phyloP scores from a whole-genome alignment of 2,329 filamentous ascomycete species.

The Talaromyces piceae region DNA sequence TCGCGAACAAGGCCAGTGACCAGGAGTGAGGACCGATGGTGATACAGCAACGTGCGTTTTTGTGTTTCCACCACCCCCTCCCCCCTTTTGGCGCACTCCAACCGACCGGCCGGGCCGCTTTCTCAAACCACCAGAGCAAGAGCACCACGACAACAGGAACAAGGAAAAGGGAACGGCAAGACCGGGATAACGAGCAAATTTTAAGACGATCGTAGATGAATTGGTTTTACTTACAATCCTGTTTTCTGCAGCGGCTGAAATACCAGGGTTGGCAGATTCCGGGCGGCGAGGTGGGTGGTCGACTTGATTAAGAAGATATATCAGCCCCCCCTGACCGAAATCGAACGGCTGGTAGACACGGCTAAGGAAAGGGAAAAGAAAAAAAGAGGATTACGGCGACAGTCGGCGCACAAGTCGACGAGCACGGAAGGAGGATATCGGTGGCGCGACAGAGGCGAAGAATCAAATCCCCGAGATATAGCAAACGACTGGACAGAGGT shows the following conservation, averaged over 20 bases:
- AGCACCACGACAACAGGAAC: neutral
- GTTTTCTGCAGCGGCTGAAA: constrained; percentile 4
- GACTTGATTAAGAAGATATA: constrained; percentile 2
- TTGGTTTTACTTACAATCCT: constrained; percentile 5
- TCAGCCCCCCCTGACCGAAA: neutral
- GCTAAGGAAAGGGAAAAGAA: too few species aligned
- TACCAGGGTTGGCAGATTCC: neutral
- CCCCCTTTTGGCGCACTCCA: too few species aligned
- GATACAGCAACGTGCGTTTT: too few species aligned
- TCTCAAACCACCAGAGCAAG: too few species aligned
- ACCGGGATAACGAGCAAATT: too few species aligned
- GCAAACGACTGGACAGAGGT: neutral
- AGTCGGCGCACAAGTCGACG: too few species aligned
- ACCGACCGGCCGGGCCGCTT: too few species aligned
- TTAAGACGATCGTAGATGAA: neutral
- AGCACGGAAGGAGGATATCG: neutral
- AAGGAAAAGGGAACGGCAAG: neutral
- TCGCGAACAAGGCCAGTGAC: too few species aligned
- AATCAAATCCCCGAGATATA: neutral
- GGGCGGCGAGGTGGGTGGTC: neutral
- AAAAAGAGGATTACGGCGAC: too few species aligned
- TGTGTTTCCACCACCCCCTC: too few species aligned
- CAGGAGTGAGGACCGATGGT: too few species aligned
- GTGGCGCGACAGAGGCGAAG: neutral
- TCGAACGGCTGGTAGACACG: neutral